These are phyloP conservation scores for Pseudonitzschia pungens DNA, from an alignment of 108 stramenopile genomes.

Conservation along the genomic window DNA sequence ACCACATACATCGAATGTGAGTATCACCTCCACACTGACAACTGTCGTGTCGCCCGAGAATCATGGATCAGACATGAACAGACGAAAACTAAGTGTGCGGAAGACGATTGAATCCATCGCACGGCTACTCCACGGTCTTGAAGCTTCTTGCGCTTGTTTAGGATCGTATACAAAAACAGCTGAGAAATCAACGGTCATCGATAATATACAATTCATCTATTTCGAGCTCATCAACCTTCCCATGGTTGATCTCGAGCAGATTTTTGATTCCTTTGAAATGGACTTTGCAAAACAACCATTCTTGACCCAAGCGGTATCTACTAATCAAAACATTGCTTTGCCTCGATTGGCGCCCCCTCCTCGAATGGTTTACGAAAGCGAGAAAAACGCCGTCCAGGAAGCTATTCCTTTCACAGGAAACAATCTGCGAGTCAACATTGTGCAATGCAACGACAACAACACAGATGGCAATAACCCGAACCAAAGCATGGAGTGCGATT, in stretches of 20 bases:
- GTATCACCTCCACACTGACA: constrained; percentile 47
- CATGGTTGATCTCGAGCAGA: constrained; percentile 16
- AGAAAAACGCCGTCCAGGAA: background rate
- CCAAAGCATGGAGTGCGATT: constrained; percentile 17
- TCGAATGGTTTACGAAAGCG: background rate
- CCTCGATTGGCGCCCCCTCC: background rate
- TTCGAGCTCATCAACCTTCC: constrained; percentile 22
- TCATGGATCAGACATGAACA: background rate
- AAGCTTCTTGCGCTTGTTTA: constrained; percentile 18
- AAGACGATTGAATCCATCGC: constrained; percentile 23
- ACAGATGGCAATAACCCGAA: background rate
- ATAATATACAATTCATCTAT: constrained; percentile 24
- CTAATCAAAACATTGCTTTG: constrained; percentile 3
- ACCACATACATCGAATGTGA: constrained; percentile 57
- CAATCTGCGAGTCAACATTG: constrained; percentile 3
- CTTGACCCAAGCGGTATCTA: constrained; percentile 13
- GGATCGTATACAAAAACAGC: background rate
- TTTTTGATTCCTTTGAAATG: constrained; percentile 35
- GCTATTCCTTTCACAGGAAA: constrained; percentile 4
- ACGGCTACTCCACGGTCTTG: constrained; percentile 17
- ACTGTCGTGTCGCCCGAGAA: constrained; percentile 26
- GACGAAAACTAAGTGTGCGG: constrained; percentile 9
- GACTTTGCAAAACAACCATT: background rate
- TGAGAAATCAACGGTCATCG: constrained; percentile 4
- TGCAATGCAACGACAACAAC: constrained; percentile 7